Percentiles rank a stretch among this genome's conserved stretches.
These are phyloP conservation scores for Ogataea allantospora DNA, from an alignment of 805 yeast species.

Conservation along the genomic window DNA sequence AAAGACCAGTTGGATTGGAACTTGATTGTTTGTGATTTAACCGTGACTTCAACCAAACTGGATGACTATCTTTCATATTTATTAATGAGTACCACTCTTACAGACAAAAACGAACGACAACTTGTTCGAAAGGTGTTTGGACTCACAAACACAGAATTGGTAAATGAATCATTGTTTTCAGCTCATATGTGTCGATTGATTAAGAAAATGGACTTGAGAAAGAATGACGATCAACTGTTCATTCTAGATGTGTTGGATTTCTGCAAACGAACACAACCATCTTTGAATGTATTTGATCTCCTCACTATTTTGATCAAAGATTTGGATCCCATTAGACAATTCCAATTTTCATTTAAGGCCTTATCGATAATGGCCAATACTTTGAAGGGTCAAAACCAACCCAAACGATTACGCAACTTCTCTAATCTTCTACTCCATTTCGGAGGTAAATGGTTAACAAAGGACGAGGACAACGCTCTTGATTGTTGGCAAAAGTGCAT, in stretches of 20 bases:
- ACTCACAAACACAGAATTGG: neutral
- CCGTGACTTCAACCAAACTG: neutral
- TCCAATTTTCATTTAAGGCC: slow-evolving; percentile 7
- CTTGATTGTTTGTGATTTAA: neutral
- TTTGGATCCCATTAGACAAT: slow-evolving; percentile 7
- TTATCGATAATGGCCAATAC: slow-evolving; percentile 19
- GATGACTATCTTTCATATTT: slow-evolving; percentile 7
- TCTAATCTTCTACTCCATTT: slow-evolving; percentile 45
- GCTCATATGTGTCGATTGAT: slow-evolving; percentile 3
- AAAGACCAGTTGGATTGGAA: slow-evolving; percentile 8
- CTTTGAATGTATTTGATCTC: slow-evolving; percentile 20
- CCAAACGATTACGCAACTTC: slow-evolving; percentile 44
- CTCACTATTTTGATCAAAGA: slow-evolving; percentile 21
- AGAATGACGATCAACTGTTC: slow-evolving; percentile 8
- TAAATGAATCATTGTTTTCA: neutral
- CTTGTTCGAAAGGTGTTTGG: slow-evolving; percentile 3
- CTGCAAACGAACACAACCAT: slow-evolving; percentile 1
- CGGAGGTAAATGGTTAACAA: slow-evolving; percentile 30
- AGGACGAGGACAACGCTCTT: slow-evolving; percentile 13
- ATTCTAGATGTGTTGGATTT: slow-evolving; percentile 10
- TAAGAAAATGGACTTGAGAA: neutral
- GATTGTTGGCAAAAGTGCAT: slow-evolving; percentile 30
- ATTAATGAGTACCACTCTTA: slow-evolving; percentile 2
- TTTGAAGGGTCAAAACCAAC: slow-evolving; percentile 24
- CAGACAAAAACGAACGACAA: neutral